phyloP scores from a whole-genome alignment of 2,329 filamentous ascomycete genomes.

The Botrytis deweyae region DNA sequence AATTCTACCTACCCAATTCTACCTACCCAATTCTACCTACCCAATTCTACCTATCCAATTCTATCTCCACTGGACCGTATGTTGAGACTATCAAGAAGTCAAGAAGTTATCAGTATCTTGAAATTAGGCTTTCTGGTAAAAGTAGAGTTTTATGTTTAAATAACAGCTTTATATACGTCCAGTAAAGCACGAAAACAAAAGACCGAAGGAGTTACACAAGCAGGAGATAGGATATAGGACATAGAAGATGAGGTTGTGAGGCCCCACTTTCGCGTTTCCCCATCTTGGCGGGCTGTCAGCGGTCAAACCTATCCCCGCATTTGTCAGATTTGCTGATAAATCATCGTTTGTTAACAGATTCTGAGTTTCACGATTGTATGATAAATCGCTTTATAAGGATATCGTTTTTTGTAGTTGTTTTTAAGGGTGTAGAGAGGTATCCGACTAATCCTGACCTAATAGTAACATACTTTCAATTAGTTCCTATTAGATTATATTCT shows the following conservation, averaged over 20 bases:
- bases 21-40: background rate
- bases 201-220: background rate
- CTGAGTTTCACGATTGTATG: too few species aligned
- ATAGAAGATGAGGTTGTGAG: background rate
- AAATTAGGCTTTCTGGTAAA: background rate
- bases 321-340: conserved; percentile 9
- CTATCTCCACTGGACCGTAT: background rate
- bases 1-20: too few species aligned
- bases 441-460: too few species aligned
- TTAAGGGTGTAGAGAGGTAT: too few species aligned
- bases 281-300: background rate
- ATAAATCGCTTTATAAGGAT: too few species aligned
- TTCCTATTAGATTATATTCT: too few species aligned
- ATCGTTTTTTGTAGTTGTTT: too few species aligned
- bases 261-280: background rate
- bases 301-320: background rate
- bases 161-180: background rate
- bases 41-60: too few species aligned
- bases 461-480: too few species aligned
- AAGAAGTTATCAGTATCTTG: background rate
- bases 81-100: background rate
- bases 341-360: background rate
- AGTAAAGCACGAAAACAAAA: background rate
- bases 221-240: background rate
- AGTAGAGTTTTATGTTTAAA: background rate